Evolutionary conservation across 768 basidiomycete genomes (phyloP).

Genomic region (Lentinula raphanica): DNA sequence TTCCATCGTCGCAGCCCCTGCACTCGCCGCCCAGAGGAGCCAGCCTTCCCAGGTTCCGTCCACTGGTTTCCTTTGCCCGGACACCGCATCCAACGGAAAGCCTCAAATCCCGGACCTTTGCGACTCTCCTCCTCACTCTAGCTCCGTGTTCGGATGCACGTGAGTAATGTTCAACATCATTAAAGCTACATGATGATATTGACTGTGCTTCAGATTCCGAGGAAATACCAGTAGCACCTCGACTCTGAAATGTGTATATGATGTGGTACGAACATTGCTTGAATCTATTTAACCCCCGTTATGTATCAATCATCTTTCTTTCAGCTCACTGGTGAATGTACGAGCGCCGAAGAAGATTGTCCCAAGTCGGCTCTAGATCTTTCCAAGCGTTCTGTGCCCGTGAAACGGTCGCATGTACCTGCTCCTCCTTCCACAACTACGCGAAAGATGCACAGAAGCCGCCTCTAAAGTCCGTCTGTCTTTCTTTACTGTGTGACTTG

Average conservation of each 20-base stretch:
- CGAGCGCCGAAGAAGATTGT: conserved; percentile 2
- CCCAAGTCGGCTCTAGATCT: not conserved
- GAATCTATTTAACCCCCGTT: not conserved
- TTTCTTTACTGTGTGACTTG: not conserved
- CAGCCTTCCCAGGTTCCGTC: not conserved
- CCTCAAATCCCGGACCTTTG: not conserved
- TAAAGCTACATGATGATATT: too few relatives aligned
- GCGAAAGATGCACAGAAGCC: not conserved
- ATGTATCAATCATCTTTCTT: not conserved
- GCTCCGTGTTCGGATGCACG: conserved; percentile 1
- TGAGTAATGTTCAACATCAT: not conserved
- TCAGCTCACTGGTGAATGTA: not conserved
- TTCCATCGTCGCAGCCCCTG: not conserved
- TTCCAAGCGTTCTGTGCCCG: not conserved
- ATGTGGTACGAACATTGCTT: not conserved
- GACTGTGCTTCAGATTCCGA: not conserved
- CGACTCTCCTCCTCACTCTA: conserved; percentile 3
- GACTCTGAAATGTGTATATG: conserved; percentile 1
- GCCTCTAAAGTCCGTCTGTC: not conserved
- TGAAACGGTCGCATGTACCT: not conserved
- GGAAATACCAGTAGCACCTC: not conserved
- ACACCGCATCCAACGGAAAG: not conserved
- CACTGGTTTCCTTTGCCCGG: not conserved
- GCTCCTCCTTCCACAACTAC: not conserved
- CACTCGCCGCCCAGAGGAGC: conserved; percentile 1